Conservation (phyloP, 306 rosid genomes). For the Morella rubra region DNA sequence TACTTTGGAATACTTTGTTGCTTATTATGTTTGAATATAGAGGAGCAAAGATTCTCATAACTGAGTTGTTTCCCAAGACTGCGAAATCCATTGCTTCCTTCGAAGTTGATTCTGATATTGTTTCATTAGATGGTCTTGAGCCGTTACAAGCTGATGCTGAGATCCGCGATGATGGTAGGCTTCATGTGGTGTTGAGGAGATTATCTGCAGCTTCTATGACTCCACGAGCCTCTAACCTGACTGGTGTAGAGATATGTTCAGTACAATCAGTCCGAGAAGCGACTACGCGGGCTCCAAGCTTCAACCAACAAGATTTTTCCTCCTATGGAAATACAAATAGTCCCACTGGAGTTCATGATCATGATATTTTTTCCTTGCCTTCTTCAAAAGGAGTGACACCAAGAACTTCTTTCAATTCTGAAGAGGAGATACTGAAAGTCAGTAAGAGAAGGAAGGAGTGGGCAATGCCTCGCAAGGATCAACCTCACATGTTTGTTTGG, state of each 20-base stretch:
- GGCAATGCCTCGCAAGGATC: neutral
- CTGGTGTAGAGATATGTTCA: conserved; percentile 15
- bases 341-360: neutral
- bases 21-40: conserved; percentile 26
- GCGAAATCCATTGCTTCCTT: conserved; percentile 19
- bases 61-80: neutral
- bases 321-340: neutral
- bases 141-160: conserved; percentile 9
- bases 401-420: conserved; percentile 12
- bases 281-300: conserved; percentile 7
- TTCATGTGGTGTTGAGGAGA: conserved; percentile 21
- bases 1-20: conserved; percentile 17
- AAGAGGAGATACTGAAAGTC: neutral
- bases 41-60: conserved; percentile 20
- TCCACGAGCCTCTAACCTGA: conserved; percentile 13
- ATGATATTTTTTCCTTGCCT: neutral
- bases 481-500: conserved; percentile 18
- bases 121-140: conserved; percentile 5
- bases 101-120: conserved; percentile 5
- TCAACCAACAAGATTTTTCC: neutral
- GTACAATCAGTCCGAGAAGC: conserved; percentile 7
- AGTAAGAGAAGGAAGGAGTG: conserved; percentile 9
- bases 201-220: conserved; percentile 12
- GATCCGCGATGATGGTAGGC: conserved; percentile 8
- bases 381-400: conserved; percentile 7